Base-by-base conservation (phyloP, 768 basidiomycete genomes). In the Macrolepiota dolichaula region DNA sequence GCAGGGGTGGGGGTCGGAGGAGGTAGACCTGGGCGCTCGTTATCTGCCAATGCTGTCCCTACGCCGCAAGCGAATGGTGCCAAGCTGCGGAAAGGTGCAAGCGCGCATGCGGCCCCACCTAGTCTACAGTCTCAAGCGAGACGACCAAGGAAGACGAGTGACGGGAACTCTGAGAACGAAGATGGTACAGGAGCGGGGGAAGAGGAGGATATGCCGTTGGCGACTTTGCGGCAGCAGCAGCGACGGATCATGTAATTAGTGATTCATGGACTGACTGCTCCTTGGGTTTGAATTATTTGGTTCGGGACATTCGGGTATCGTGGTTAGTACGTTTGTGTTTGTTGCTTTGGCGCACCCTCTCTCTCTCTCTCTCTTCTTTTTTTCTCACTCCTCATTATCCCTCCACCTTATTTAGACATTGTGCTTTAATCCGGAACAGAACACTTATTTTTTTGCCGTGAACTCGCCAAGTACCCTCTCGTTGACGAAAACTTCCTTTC, bases 201-300 rank as follows among this genome's bases (percentile, higher is more conserved):
- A 68, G 91, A 92, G 68, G 91, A 93, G 69, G 91, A 93, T 68
- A 75, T 91, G 40, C 91, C 91, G 19, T 76, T 94, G 51, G 90
- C 92, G 19, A 72, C 91, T 59, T 92, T 85, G 80, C 89, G 92
- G 71, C 89, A 88, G 68, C 89, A 87, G 69, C 86, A 83, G 66
- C 79, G 85, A 68, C 79, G 79, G 69, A 73, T 79, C 70, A 54
- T 55, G 51, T 62, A 47, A 50, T 46, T 27, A 19, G 37, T 50
- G 22, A 70, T 19, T 32, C 1, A 42, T 65, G 27, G 37, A 65
- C 61, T 49, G 36, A 29, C n/a, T 44, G 17, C 7, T 32, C 7
- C 19, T 15, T 15, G 7, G 19, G 52, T 13, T 25, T 51, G 32
- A 35, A 55, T 25, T 19, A 32, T 58, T 15, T 44, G 51, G 7